phyloP scores from a whole-genome alignment of 2,329 filamentous ascomycete species.

The Phyllosticta paracitricarpa region DNA sequence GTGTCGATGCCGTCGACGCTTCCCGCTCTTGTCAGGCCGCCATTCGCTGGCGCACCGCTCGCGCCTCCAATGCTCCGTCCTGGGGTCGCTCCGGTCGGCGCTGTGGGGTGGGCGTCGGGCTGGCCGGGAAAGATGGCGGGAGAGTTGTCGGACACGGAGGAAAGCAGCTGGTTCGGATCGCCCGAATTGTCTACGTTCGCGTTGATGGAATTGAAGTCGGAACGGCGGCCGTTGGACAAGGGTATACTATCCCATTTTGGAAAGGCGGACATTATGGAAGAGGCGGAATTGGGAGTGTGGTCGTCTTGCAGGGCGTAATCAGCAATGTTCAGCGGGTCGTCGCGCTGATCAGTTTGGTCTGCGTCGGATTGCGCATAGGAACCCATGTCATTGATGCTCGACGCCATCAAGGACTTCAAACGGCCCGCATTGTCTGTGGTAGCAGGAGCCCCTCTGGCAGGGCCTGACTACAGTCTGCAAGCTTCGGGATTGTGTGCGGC shows the following conservation, averaged over 20 bases:
- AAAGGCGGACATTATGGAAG: constrained; percentile 11
- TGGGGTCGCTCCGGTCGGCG: neutral
- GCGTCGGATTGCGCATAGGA: constrained; percentile 14
- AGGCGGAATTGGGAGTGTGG: constrained; percentile 18
- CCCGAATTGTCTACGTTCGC: neutral
- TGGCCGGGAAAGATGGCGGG: neutral
- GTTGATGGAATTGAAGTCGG: neutral
- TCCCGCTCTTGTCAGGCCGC: constrained; percentile 16
- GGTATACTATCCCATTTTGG: neutral
- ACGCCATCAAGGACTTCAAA: constrained; percentile 15
- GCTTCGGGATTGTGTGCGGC: neutral
- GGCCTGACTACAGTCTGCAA: neutral
- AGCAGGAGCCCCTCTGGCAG: neutral
- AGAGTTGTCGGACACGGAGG: neutral
- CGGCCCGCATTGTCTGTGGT: neutral
- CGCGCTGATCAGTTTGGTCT: constrained; percentile 15
- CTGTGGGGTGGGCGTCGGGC: constrained; percentile 18
- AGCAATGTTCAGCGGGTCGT: constrained; percentile 25
- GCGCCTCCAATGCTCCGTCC: constrained; percentile 21
- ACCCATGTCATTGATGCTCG: constrained; percentile 16
- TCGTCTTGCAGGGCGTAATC: constrained; percentile 26
- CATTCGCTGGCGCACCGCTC: neutral
- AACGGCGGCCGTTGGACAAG: neutral
- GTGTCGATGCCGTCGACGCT: constrained; percentile 20
- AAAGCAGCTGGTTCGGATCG: neutral